Evolutionary conservation across 257 asterid species (phyloP).

Genomic region (Misopates orontium): DNA sequence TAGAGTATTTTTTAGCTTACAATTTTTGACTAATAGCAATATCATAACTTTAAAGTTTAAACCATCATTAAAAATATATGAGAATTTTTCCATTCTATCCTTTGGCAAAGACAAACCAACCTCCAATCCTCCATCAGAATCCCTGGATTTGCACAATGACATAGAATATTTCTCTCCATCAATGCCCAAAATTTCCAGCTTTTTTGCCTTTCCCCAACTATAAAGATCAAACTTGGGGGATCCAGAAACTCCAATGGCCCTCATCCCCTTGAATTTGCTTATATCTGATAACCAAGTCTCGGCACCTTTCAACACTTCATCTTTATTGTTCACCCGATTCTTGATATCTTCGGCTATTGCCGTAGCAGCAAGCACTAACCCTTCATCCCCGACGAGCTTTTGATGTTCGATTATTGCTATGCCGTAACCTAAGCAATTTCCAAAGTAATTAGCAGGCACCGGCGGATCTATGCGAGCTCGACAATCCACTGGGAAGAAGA

Average conservation of each 20-base stretch:
- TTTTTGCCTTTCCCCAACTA: constrained; percentile 45
- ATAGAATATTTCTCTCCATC: constrained; percentile 34
- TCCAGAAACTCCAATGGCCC: constrained; percentile 36
- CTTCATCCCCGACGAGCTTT: constrained; percentile 36
- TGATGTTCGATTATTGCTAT: constrained; percentile 17
- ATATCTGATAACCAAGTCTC: constrained; percentile 42
- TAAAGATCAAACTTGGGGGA: constrained; percentile 49
- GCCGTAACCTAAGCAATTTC: constrained; percentile 48
- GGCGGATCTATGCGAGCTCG: constrained; percentile 33
- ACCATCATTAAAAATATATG: constrained; percentile 26
- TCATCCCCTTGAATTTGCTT: background rate
- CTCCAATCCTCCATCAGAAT: constrained; percentile 47
- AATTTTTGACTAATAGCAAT: no score
- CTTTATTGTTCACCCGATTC: constrained; percentile 24
- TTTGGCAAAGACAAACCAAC: constrained; percentile 43
- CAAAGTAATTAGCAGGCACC: constrained; percentile 42
- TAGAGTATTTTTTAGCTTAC: no score
- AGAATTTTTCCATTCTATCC: constrained; percentile 46
- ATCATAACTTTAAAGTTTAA: background rate
- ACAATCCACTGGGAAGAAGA: constrained; percentile 38
- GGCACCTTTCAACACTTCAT: constrained; percentile 29
- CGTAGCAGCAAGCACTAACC: constrained; percentile 42
- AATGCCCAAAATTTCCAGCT: constrained; percentile 43
- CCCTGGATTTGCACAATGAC: constrained; percentile 40
- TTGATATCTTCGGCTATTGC: constrained; percentile 37